Evolutionary conservation across 768 basidiomycete genomes (phyloP).

Genomic region (Suillus subalutaceus): DNA sequence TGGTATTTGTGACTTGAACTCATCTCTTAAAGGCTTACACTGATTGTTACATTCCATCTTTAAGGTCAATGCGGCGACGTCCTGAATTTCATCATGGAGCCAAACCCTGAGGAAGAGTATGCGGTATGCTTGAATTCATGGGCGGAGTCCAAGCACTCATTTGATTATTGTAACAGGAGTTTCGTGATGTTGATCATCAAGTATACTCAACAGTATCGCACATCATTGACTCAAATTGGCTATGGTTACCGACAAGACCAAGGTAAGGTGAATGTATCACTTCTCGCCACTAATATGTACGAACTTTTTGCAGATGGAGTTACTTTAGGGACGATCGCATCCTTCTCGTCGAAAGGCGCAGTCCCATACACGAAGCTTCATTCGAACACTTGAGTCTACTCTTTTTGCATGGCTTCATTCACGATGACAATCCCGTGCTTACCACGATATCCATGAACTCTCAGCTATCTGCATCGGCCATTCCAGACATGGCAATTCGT

Average conservation of each 20-base stretch:
- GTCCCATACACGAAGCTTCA: neutral
- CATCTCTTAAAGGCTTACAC: no score
- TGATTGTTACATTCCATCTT: no score
- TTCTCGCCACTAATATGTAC: neutral
- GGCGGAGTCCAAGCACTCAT: neutral
- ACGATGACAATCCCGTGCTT: neutral
- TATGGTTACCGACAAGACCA: neutral
- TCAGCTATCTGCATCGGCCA: neutral
- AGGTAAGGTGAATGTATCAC: neutral
- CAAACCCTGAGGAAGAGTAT: neutral
- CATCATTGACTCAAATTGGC: neutral
- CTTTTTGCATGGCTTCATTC: neutral
- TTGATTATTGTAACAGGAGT: neutral
- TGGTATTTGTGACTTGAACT: no score
- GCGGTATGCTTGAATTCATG: neutral
- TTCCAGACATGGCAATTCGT: neutral
- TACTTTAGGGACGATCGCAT: neutral
- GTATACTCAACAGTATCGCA: neutral
- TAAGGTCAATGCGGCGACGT: no score
- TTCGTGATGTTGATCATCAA: neutral
- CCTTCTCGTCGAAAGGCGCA: neutral
- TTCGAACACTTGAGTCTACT: neutral
- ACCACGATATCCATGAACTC: neutral
- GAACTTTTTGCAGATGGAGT: neutral
- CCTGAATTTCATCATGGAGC: neutral